Conservation (phyloP, 176 grass and related monocot genomes). For the Dendrocalamus sinicus region DNA sequence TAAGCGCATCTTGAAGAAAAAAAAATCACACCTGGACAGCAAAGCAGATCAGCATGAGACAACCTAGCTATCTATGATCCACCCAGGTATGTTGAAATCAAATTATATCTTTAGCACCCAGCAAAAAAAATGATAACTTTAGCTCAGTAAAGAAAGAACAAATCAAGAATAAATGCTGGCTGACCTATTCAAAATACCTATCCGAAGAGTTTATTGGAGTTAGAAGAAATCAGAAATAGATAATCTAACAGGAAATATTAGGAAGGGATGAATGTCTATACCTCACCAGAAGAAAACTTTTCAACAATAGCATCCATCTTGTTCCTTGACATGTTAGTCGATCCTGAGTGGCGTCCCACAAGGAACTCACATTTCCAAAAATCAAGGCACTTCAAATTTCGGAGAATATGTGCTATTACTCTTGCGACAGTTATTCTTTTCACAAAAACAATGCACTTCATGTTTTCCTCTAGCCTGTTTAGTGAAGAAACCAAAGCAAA, state of each 20-base stretch:
- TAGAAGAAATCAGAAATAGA: constrained; percentile 25
- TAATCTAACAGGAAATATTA: constrained; percentile 12
- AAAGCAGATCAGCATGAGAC: too few relatives aligned
- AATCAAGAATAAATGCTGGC: too few relatives aligned
- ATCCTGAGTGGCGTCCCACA: constrained; percentile 77
- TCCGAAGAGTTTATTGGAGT: constrained; percentile 14
- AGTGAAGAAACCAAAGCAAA: constrained; percentile 47
- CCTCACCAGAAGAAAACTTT: constrained; percentile 83
- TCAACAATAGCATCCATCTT: constrained; percentile 86
- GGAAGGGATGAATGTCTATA: constrained; percentile 45
- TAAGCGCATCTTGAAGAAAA: not conserved
- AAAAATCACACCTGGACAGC: too few relatives aligned
- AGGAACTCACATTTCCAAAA: constrained; percentile 92
- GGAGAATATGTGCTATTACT: constrained; percentile 72
- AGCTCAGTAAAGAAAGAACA: too few relatives aligned
- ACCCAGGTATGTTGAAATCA: too few relatives aligned
- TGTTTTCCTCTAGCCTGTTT: constrained; percentile 65
- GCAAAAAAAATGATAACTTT: too few relatives aligned
- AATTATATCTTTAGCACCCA: too few relatives aligned
- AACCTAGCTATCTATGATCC: too few relatives aligned
- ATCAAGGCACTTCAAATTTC: constrained; percentile 66
- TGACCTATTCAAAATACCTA: not conserved
- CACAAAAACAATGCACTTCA: constrained; percentile 96
- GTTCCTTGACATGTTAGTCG: constrained; percentile 77
- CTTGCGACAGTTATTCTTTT: constrained; percentile 81